Evolutionary conservation across 495 filamentous ascomycete species (phyloP).

Genomic region (Aspergillus mulundensis): DNA sequence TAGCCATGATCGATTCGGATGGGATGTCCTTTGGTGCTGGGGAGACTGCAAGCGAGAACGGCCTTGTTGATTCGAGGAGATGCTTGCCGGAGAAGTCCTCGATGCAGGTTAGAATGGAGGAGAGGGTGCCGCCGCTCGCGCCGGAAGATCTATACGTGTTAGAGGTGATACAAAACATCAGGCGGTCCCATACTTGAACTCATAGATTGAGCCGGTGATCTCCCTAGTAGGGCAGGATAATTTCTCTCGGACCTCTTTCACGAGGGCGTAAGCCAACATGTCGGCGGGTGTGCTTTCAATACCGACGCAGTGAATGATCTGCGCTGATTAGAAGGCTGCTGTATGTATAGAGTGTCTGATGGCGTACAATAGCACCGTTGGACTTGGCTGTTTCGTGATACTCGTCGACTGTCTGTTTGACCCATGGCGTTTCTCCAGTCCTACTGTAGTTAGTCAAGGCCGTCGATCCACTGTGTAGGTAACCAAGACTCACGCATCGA

Average conservation of each 20-base stretch:
- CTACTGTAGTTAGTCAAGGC: conserved; percentile 24
- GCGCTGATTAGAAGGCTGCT: conserved; percentile 19
- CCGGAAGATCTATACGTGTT: conserved; percentile 34
- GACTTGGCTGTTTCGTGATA: conserved; percentile 71
- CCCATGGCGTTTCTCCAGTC: conserved; percentile 84
- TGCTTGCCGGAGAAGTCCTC: conserved; percentile 58
- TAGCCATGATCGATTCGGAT: conserved; percentile 30
- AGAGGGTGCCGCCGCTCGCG: conserved; percentile 71
- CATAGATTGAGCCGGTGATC: conserved; percentile 58
- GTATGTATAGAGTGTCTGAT: neutral
- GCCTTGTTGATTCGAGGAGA: conserved; percentile 49
- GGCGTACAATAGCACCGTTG: conserved; percentile 66
- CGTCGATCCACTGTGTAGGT: neutral
- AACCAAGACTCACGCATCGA: conserved; percentile 57
- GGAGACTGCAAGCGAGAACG: conserved; percentile 65
- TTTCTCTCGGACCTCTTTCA: conserved; percentile 58
- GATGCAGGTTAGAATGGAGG: conserved; percentile 59
- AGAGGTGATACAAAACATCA: neutral
- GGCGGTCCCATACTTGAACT: conserved; percentile 44
- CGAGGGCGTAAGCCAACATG: conserved; percentile 67
- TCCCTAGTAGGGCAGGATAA: conserved; percentile 52
- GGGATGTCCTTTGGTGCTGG: conserved; percentile 38
- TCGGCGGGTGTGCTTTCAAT: conserved; percentile 85
- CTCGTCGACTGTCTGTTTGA: conserved; percentile 71
- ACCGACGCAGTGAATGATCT: conserved; percentile 82